Percentiles rank a stretch among this genome's conserved stretches.
These are phyloP conservation scores for Graphilbum sp. DNA, from an alignment of 2,329 filamentous ascomycete genomes.

Conservation along the genomic window DNA sequence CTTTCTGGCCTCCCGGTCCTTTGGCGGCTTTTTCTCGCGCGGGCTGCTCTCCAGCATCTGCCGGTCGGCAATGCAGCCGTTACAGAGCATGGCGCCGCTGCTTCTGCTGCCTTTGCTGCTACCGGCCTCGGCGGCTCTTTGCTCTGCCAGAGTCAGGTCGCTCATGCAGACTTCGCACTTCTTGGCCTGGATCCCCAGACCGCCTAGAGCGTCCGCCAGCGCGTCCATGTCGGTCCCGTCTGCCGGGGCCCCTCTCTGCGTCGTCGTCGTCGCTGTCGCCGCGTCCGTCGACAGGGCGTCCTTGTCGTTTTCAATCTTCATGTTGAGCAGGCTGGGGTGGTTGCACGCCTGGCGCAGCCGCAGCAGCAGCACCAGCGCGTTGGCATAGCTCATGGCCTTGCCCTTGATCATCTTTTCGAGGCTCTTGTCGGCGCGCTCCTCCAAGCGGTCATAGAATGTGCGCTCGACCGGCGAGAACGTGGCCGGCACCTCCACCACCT, in stretches of 20 bases:
- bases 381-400: slow-evolving; percentile 68
- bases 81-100: slow-evolving; percentile 37
- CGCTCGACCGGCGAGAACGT: slow-evolving; percentile 68
- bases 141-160: slow-evolving; percentile 41
- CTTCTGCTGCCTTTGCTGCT: no score
- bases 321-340: slow-evolving; percentile 74
- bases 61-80: slow-evolving; percentile 60
- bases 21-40: slow-evolving; percentile 21
- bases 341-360: slow-evolving; percentile 88
- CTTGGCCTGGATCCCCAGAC: slow-evolving; percentile 60
- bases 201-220: slow-evolving; percentile 73
- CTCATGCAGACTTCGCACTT: slow-evolving; percentile 73
- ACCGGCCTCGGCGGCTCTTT: slow-evolving; percentile 16
- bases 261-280: slow-evolving; percentile 21
- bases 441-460: slow-evolving; percentile 70
- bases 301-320: slow-evolving; percentile 72
- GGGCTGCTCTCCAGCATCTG: slow-evolving; percentile 39
- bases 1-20: slow-evolving; percentile 19
- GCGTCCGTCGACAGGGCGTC: slow-evolving; percentile 60
- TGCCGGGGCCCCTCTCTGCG: slow-evolving; percentile 32
- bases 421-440: slow-evolving; percentile 70
- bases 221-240: slow-evolving; percentile 56
- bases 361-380: slow-evolving; percentile 80
- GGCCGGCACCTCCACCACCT: slow-evolving; percentile 64
- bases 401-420: slow-evolving; percentile 78